phyloP scores from a whole-genome alignment of 441 rosid species.

The Dalechampia spathulata region DNA sequence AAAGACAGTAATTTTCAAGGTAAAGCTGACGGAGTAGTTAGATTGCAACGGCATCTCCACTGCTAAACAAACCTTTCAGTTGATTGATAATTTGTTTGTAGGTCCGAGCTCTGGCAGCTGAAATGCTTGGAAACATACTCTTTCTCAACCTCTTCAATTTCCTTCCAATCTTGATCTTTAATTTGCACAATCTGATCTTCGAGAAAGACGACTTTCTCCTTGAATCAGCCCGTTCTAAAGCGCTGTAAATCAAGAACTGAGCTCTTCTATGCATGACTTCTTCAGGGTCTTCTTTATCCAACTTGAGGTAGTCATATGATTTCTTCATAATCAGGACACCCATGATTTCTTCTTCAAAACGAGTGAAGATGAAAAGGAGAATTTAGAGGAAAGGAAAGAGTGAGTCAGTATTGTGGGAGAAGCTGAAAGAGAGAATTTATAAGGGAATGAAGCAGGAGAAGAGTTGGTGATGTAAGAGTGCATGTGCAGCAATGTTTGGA shows the following conservation, averaged over 20 bases:
- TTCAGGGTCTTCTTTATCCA: constrained; percentile 57
- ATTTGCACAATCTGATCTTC: constrained; percentile 37
- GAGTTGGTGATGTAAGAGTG: constrained; percentile 14
- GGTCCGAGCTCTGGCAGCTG: constrained; percentile 24
- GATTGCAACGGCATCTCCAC: constrained; percentile 25
- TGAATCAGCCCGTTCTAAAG: constrained; percentile 44
- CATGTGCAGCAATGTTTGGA: constrained; percentile 25
- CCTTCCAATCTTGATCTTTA: constrained; percentile 57
- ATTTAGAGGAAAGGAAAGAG: background rate
- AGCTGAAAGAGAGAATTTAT: background rate
- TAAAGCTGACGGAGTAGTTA: constrained; percentile 25
- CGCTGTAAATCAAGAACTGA: constrained; percentile 78
- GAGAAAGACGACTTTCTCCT: constrained; percentile 35
- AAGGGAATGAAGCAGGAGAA: background rate
- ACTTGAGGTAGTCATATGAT: constrained; percentile 39
- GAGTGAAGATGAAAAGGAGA: background rate
- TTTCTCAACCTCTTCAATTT: constrained; percentile 45
- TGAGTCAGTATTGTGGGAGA: background rate
- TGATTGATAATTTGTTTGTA: constrained; percentile 21
- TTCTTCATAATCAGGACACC: constrained; percentile 23
- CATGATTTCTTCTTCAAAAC: constrained; percentile 13
- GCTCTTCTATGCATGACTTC: constrained; percentile 47
- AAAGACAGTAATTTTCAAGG: constrained; percentile 3
- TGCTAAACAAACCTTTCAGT: constrained; percentile 37
- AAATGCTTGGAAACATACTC: constrained; percentile 17